These are phyloP conservation scores for Panicum hallii DNA, from an alignment of 202 grass and related monocot species.

Conservation along the genomic window DNA sequence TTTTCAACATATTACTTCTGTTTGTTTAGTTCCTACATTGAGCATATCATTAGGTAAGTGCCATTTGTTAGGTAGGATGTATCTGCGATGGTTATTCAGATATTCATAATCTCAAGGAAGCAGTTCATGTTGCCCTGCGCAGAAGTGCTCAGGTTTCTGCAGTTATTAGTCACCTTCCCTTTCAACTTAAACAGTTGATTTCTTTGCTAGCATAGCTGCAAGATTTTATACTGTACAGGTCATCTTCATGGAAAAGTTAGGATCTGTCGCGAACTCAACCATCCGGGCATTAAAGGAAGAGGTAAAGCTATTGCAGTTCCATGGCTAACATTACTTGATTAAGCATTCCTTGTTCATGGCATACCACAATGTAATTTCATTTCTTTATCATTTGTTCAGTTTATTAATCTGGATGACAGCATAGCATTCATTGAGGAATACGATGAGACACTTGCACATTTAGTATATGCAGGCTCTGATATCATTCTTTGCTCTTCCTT, in stretches of 20 bases:
- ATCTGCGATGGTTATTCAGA: slow-evolving; percentile 46
- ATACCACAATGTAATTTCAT: neutral
- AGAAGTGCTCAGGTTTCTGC: slow-evolving; percentile 47
- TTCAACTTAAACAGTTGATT: neutral
- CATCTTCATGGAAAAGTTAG: slow-evolving; percentile 38
- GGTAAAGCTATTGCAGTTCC: slow-evolving; percentile 12
- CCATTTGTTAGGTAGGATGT: slow-evolving; percentile 55
- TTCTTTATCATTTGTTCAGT: slow-evolving; percentile 32
- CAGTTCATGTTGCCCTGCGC: slow-evolving; percentile 38
- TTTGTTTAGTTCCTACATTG: slow-evolving; percentile 1
- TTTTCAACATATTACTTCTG: slow-evolving; percentile 1
- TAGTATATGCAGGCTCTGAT: slow-evolving; percentile 64
- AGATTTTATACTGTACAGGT: slow-evolving; percentile 34
- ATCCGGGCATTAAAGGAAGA: slow-evolving; percentile 9
- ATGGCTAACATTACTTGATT: slow-evolving; percentile 29
- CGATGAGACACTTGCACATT: slow-evolving; percentile 55
- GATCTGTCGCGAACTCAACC: slow-evolving; percentile 13
- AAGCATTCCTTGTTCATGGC: neutral
- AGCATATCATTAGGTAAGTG: slow-evolving; percentile 16
- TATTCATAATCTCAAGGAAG: slow-evolving; percentile 52
- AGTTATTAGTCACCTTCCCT: slow-evolving; percentile 6
- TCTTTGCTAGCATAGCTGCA: slow-evolving; percentile 19
- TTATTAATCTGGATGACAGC: slow-evolving; percentile 35
- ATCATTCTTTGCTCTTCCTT: slow-evolving; percentile 73
- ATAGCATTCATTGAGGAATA: slow-evolving; percentile 50